phyloP scores from a whole-genome alignment of 2,329 filamentous ascomycete genomes.

The Lizonia empirigonia region DNA sequence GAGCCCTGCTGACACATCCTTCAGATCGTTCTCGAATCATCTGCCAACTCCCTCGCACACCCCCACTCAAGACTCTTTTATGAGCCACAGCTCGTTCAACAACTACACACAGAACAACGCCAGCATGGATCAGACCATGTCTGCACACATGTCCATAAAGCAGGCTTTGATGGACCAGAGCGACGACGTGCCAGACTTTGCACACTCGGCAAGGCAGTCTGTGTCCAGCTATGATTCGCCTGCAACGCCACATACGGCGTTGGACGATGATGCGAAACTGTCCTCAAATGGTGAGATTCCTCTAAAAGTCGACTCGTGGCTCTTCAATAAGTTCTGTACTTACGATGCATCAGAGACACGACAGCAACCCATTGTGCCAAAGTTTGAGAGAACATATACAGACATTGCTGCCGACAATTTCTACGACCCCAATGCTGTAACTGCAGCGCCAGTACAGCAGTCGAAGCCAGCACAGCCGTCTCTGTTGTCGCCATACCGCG shows the following conservation, averaged over 20 bases:
- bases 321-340: conserved; percentile 71
- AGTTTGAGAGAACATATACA: conserved; percentile 84
- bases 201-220: conserved; percentile 61
- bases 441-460: conserved; percentile 52
- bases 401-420: conserved; percentile 85
- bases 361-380: conserved; percentile 60
- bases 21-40: conserved; percentile 55
- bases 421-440: conserved; percentile 73
- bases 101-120: conserved; percentile 52
- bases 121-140: conserved; percentile 52
- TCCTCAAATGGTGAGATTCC: conserved; percentile 61
- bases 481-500: conserved; percentile 56
- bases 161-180: conserved; percentile 61
- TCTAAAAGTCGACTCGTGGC: conserved; percentile 51
- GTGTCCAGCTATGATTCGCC: conserved; percentile 67
- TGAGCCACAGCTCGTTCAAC: conserved; percentile 53
- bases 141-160: conserved; percentile 66
- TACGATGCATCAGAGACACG: conserved; percentile 59
- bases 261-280: conserved; percentile 61
- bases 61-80: conserved; percentile 58
- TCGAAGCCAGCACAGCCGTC: conserved; percentile 58
- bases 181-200: conserved; percentile 58
- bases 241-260: conserved; percentile 63
- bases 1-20: conserved; percentile 43
- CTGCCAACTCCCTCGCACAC: conserved; percentile 62